phyloP scores from a whole-genome alignment of 768 basidiomycete genomes.

The Pleurotus giganteus region DNA sequence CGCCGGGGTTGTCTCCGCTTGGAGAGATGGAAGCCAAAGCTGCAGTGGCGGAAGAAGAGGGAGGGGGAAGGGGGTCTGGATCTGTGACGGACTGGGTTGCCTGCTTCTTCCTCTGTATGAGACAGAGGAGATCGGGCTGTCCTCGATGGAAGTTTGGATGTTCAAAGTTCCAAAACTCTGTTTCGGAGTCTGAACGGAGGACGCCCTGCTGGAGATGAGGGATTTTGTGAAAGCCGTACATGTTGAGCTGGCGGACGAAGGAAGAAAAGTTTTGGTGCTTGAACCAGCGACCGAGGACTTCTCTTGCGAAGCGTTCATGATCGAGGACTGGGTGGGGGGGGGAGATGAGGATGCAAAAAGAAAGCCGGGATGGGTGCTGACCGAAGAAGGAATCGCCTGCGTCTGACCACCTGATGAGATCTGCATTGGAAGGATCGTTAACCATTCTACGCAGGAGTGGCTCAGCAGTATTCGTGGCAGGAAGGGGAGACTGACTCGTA shows the following conservation, averaged over 20 bases:
- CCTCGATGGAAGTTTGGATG: conserved; percentile 87
- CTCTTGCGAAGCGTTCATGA: conserved; percentile 85
- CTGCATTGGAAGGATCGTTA: conserved; percentile 76
- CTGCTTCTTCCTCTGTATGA: conserved; percentile 87
- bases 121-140: conserved; percentile 83
- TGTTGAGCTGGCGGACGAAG: conserved; percentile 92
- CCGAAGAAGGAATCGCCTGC: conserved; percentile 92
- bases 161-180: conserved; percentile 89
- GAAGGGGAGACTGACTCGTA: conserved; percentile 64
- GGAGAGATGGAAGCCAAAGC: conserved; percentile 32
- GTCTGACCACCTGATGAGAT: conserved; percentile 90
- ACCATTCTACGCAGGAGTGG: conserved; percentile 67
- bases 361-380: conserved; percentile 25
- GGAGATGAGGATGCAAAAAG: conserved; percentile 7
- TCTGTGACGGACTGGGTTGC: conserved; percentile 25
- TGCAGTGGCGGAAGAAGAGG: conserved; percentile 28
- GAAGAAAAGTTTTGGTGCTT: conserved; percentile 95
- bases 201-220: conserved; percentile 96
- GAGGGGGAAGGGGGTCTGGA: not conserved
- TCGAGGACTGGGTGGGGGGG: conserved; percentile 66
- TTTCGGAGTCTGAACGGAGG: conserved; percentile 76
- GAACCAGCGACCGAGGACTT: conserved; percentile 92
- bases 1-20: conserved; percentile 11
- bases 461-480: conserved; percentile 10
- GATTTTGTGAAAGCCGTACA: conserved; percentile 95